Conservation (phyloP, 2,329 filamentous ascomycete genomes). For the Beauveria scarabaeidicola region DNA sequence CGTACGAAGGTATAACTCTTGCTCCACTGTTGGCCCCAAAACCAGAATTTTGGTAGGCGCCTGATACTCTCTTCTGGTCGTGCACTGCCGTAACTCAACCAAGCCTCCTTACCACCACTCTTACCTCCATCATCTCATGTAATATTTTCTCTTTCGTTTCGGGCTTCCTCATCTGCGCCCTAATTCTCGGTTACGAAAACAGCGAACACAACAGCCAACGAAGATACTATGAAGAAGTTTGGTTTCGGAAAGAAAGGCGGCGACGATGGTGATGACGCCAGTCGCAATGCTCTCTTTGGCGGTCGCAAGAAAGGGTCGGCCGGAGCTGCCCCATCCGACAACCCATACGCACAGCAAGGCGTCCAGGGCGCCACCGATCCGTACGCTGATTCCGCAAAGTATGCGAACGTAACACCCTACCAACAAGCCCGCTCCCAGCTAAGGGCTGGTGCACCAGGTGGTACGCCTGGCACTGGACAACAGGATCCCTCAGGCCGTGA, state of each 20-base stretch:
- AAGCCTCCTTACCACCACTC: conserved; percentile 5
- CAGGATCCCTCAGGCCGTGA: conserved; percentile 14
- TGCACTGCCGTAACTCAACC: background rate
- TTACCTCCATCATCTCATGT: background rate
- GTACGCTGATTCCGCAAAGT: conserved; percentile 41
- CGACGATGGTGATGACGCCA: conserved; percentile 40
- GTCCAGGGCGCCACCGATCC: conserved; percentile 35
- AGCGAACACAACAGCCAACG: background rate
- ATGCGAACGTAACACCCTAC: conserved; percentile 37
- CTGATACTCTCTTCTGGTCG: background rate
- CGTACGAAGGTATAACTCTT: background rate
- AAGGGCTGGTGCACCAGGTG: conserved; percentile 17
- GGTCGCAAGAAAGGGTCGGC: conserved; percentile 41
- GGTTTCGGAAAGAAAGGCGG: conserved; percentile 47
- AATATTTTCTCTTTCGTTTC: background rate
- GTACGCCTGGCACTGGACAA: conserved; percentile 11
- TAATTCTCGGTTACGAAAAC: background rate
- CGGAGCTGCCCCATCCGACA: conserved; percentile 36
- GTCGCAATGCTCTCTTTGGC: conserved; percentile 43
- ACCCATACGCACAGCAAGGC: conserved; percentile 50
- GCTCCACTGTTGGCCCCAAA: background rate
- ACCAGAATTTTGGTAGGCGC: background rate
- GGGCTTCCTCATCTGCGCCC: background rate
- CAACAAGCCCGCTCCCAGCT: conserved; percentile 34
- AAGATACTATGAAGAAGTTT: conserved; percentile 47